These are phyloP conservation scores for Quercus mongolica DNA, from an alignment of 306 rosid genomes.

Conservation along the genomic window DNA sequence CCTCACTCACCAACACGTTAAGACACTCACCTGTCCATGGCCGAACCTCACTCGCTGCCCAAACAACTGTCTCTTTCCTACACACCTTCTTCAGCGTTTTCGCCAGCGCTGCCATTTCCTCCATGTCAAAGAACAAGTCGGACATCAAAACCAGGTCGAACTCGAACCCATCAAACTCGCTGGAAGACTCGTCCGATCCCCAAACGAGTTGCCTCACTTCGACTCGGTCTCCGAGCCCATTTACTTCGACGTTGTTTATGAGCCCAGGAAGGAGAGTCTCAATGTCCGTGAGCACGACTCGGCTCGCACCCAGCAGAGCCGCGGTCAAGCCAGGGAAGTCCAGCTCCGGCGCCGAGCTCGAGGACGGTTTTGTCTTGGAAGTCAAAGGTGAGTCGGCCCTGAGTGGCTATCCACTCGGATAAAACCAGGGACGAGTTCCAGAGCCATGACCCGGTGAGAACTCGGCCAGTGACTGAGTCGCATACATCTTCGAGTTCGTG, in stretches of 20 bases:
- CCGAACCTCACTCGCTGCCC: conserved; percentile 33
- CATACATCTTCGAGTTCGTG: conserved; percentile 29
- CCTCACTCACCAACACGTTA: conserved; percentile 21
- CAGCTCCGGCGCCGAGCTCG: conserved; percentile 39
- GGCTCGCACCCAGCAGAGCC: conserved; percentile 31
- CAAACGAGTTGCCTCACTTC: conserved; percentile 32
- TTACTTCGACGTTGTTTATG: conserved; percentile 26
- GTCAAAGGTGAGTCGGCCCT: not conserved
- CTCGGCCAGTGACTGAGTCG: conserved; percentile 28
- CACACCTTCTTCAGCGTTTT: conserved; percentile 17
- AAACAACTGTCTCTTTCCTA: conserved; percentile 8
- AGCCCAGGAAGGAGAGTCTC: conserved; percentile 21
- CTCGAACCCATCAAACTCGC: not conserved
- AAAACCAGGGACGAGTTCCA: conserved; percentile 31
- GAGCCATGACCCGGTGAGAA: conserved; percentile 35
- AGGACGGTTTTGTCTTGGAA: conserved; percentile 17
- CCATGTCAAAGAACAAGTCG: conserved; percentile 23
- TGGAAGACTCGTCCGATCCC: conserved; percentile 23
- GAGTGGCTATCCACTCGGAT: conserved; percentile 28
- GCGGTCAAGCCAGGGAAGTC: conserved; percentile 38
- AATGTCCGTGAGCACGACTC: conserved; percentile 29
- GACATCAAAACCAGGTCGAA: conserved; percentile 40
- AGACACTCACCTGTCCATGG: conserved; percentile 31
- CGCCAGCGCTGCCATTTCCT: conserved; percentile 23
- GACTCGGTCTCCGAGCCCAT: conserved; percentile 24